A percentile compares a stretch with the other conserved stretches of the same genome.
Conservation (phyloP, 2,329 filamentous ascomycete genomes). For the Fusarium humuli region DNA sequence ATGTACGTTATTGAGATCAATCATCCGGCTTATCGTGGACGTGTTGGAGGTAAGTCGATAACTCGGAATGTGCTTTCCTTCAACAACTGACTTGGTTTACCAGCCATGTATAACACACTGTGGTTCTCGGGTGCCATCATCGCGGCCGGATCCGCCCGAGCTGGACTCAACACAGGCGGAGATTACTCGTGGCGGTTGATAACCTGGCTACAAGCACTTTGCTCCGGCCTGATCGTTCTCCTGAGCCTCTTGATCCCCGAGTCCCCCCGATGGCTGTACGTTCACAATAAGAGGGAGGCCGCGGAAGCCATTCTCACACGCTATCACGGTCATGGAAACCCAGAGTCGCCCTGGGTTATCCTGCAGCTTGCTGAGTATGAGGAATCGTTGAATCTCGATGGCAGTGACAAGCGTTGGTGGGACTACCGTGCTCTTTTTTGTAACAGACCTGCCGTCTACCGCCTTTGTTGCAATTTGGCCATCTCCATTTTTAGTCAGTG, state of each 20-base stretch:
- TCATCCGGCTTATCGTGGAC: not conserved
- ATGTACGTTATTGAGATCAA: slow-evolving; percentile 1
- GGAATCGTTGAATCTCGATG: not conserved
- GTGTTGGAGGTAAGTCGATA: not conserved
- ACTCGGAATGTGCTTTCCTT: not conserved
- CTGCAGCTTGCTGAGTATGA: not conserved
- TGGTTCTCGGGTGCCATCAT: not conserved
- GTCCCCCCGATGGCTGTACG: not conserved
- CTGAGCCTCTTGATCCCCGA: not conserved
- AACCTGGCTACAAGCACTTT: not conserved
- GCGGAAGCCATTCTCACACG: not conserved
- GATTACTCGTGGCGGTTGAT: not conserved
- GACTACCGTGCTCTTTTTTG: not conserved
- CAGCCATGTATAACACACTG: not conserved
- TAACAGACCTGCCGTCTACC: not conserved
- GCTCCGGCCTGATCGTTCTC: not conserved
- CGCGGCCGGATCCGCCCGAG: not conserved
- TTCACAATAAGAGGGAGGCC: not conserved
- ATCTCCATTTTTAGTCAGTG: not conserved
- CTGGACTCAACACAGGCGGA: not conserved
- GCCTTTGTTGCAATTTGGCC: not conserved
- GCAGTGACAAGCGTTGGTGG: slow-evolving; percentile 3
- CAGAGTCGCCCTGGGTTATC: not conserved
- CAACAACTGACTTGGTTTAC: not conserved
- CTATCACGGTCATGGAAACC: not conserved